A percentile compares a stretch with the other conserved stretches of the same genome.
phyloP scores from a whole-genome alignment of 2,329 filamentous ascomycete species.

The Ascochyta rabiei region DNA sequence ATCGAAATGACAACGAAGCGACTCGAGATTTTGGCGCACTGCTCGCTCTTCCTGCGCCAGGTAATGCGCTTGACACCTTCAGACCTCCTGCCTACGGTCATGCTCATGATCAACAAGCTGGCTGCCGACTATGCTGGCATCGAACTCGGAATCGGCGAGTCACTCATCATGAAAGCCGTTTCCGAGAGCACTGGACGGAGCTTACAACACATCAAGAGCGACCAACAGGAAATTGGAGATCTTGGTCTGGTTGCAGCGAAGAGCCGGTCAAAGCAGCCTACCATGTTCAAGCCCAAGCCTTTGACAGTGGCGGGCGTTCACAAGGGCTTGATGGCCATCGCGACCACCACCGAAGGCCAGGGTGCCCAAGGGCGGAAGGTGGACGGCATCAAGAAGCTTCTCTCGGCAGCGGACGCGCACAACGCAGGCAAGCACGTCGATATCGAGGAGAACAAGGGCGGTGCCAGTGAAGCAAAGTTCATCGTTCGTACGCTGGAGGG shows the following conservation, averaged over 20 bases:
- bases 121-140: slow-evolving; percentile 96
- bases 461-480: slow-evolving; percentile 92
- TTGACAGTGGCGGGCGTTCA: slow-evolving; percentile 87
- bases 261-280: slow-evolving; percentile 91
- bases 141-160: slow-evolving; percentile 97
- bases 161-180: slow-evolving; percentile 97
- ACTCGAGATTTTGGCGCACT: slow-evolving; percentile 85
- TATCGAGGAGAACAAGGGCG: slow-evolving; percentile 89
- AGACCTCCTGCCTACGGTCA: slow-evolving; percentile 84
- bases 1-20: slow-evolving; percentile 95
- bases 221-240: slow-evolving; percentile 96
- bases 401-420: slow-evolving; percentile 85
- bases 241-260: slow-evolving; percentile 93
- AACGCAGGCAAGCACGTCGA: slow-evolving; percentile 71
- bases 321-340: slow-evolving; percentile 85
- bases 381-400: slow-evolving; percentile 90
- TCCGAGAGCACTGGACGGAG: slow-evolving; percentile 91
- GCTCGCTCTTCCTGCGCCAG: slow-evolving; percentile 87
- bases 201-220: slow-evolving; percentile 86
- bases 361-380: slow-evolving; percentile 91
- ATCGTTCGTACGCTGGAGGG: slow-evolving; percentile 93
- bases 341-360: slow-evolving; percentile 80
- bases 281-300: slow-evolving; percentile 97
- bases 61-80: slow-evolving; percentile 89
- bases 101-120: slow-evolving; percentile 98